Conservation (phyloP, 202 grass and related monocot genomes). For the Hordeum pubiflorum region DNA sequence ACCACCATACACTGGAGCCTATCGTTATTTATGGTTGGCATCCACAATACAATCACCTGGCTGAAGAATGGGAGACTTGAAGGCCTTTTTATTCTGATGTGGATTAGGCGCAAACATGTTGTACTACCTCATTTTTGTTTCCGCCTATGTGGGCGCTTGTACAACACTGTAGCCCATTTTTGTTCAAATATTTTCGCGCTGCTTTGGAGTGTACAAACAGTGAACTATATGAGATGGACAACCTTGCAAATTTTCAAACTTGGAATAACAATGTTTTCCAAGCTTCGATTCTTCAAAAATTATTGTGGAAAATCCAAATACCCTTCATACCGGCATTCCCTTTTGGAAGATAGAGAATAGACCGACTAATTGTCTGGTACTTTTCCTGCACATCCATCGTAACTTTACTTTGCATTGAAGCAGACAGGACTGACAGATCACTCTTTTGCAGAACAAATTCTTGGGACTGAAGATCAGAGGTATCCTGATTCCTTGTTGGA, state of each 20-base stretch:
- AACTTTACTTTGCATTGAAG: conserved; percentile 14
- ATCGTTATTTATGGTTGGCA: background rate
- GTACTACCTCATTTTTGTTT: conserved; percentile 20
- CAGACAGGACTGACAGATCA: background rate
- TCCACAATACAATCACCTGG: conserved; percentile 3
- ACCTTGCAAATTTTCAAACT: conserved; percentile 10
- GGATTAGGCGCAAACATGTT: background rate
- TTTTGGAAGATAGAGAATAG: background rate
- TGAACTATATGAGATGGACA: conserved; percentile 12
- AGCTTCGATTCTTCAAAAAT: background rate
- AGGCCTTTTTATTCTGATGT: conserved; percentile 12
- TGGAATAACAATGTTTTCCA: background rate
- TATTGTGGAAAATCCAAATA: background rate
- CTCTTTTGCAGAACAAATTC: conserved; percentile 14
- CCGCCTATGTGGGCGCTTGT: background rate
- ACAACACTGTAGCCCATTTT: background rate
- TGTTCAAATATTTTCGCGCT: background rate
- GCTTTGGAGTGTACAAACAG: conserved; percentile 24
- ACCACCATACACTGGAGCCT: conserved; percentile 1
- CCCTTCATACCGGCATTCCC: background rate
- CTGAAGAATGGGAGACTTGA: conserved; percentile 19
- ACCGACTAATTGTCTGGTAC: background rate
- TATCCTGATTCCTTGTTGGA: background rate
- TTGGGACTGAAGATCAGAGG: conserved; percentile 1
- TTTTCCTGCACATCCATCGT: background rate